These are phyloP conservation scores for Erodium chrysanthum DNA, from an alignment of 441 rosid genomes.

Conservation along the genomic window DNA sequence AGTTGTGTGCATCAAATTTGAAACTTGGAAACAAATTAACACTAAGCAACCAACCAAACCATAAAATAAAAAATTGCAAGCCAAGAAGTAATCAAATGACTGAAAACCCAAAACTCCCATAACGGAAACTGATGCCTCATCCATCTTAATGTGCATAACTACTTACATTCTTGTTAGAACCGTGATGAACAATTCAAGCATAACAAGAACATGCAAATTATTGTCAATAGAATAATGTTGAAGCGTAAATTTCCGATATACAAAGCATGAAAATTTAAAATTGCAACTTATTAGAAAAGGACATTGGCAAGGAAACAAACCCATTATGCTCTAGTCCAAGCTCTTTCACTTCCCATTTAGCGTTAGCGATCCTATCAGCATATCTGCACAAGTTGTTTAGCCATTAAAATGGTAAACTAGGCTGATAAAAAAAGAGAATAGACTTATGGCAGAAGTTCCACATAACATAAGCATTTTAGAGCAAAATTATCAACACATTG, in stretches of 20 bases:
- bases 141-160: not conserved
- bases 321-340: conserved; percentile 97
- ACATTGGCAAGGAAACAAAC: conserved; percentile 40
- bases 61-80: not conserved
- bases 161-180: not conserved
- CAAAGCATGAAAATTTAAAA: not conserved
- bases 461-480: not conserved
- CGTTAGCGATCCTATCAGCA: conserved; percentile 80
- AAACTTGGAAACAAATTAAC: not conserved
- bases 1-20: not conserved
- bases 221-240: not conserved
- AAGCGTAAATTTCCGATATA: not conserved
- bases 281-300: not conserved
- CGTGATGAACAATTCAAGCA: not conserved
- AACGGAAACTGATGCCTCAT: not conserved
- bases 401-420: conserved; percentile 12
- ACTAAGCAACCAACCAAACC: not conserved
- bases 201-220: not conserved
- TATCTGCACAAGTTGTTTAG: conserved; percentile 42
- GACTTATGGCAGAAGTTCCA: not conserved
- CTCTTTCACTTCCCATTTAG: conserved; percentile 97
- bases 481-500: not conserved
- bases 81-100: not conserved
- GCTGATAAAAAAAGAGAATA: not conserved
- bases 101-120: not conserved